These are phyloP conservation scores for Silene latifolia DNA, from an alignment of 148 eudicot species.

Conservation along the genomic window DNA sequence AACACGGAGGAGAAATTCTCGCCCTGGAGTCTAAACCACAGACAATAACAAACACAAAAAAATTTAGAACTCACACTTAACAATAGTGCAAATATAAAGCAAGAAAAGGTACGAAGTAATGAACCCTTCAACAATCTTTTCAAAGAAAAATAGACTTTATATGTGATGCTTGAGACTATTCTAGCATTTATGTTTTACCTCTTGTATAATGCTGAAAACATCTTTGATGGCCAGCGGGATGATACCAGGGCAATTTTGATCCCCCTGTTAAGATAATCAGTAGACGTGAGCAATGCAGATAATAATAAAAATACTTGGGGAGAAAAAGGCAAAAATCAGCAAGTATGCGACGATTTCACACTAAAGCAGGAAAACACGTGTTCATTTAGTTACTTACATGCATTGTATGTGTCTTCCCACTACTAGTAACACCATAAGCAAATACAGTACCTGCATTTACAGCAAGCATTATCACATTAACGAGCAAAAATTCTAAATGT, in stretches of 20 bases:
- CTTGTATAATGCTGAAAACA: slow-evolving; percentile 80
- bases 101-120: neutral
- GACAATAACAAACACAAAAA: neutral
- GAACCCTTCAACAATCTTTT: neutral
- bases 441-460: slow-evolving; percentile 52
- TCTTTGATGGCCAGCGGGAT: slow-evolving; percentile 86
- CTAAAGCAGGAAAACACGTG: neutral
- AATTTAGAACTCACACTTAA: neutral
- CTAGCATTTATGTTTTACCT: slow-evolving; percentile 37
- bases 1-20: slow-evolving; percentile 82
- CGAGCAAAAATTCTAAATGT: neutral
- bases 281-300: neutral
- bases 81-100: neutral
- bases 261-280: slow-evolving; percentile 44
- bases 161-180: neutral
- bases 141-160: neutral
- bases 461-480: neutral
- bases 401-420: slow-evolving; percentile 59
- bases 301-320: neutral
- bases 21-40: slow-evolving; percentile 56
- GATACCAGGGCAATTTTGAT: slow-evolving; percentile 76
- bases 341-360: neutral
- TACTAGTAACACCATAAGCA: slow-evolving; percentile 81
- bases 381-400: slow-evolving; percentile 22
- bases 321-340: neutral